These are phyloP conservation scores for Gossypium arboreum DNA, from an alignment of 345 rosid species.

Conservation along the genomic window DNA sequence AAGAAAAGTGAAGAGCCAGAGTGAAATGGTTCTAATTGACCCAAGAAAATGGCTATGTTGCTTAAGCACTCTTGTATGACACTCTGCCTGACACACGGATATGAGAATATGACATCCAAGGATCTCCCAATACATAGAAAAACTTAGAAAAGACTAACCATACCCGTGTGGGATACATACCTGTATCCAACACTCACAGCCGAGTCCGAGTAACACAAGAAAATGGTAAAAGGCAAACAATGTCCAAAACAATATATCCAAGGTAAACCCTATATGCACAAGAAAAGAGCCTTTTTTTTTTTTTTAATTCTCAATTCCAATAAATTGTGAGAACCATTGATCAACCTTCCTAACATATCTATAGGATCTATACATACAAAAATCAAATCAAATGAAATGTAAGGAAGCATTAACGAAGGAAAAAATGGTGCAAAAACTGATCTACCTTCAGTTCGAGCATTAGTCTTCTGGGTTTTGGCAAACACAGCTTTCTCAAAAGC, in stretches of 20 bases:
- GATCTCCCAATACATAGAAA: too few relatives aligned
- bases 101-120: too few relatives aligned
- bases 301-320: neutral
- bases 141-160: neutral
- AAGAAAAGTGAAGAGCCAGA: too few relatives aligned
- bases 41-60: too few relatives aligned
- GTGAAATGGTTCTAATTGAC: too few relatives aligned
- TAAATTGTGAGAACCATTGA: neutral
- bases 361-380: neutral
- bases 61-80: too few relatives aligned
- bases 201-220: neutral
- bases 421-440: neutral
- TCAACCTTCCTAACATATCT: neutral
- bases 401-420: neutral
- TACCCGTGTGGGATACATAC: neutral
- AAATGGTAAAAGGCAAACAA: neutral
- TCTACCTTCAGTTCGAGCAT: conserved; percentile 75
- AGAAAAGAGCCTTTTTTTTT: neutral
- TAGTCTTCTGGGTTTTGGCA: conserved; percentile 65
- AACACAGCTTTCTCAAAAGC: conserved; percentile 71
- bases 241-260: neutral
- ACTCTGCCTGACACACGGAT: too few relatives aligned
- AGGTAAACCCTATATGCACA: neutral
- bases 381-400: neutral
- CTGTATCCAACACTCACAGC: neutral